A percentile compares a stretch with the other conserved stretches of the same genome.
Evolutionary conservation across 1,284 basidiomycete species (phyloP).

Genomic region (Schizopora paradoxa): DNA sequence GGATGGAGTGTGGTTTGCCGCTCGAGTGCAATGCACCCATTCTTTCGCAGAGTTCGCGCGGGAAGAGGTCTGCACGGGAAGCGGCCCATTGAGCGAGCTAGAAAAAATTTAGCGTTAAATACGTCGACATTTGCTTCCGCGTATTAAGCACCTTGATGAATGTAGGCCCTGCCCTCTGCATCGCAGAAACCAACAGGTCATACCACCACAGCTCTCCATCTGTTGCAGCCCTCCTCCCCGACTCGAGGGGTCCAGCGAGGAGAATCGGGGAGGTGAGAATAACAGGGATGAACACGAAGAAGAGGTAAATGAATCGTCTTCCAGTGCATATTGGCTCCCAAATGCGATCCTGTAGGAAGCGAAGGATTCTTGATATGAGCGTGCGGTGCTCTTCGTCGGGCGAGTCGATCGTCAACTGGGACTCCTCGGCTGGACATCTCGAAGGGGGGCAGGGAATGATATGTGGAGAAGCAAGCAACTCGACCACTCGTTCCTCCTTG

Average conservation of each 20-base stretch:
- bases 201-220: slow-evolving; percentile 98
- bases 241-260: slow-evolving; percentile 60
- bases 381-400: slow-evolving; percentile 53
- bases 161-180: slow-evolving; percentile 94
- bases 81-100: slow-evolving; percentile 98
- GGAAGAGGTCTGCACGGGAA: slow-evolving; percentile 92
- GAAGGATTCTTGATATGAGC: slow-evolving; percentile 38
- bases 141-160: slow-evolving; percentile 79
- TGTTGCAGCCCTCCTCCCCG: slow-evolving; percentile 76
- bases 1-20: slow-evolving; percentile 78
- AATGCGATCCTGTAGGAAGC: slow-evolving; percentile 50
- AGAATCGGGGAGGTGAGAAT: slow-evolving; percentile 84
- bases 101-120: slow-evolving; percentile 12
- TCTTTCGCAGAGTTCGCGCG: slow-evolving; percentile 82
- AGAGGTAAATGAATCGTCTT: slow-evolving; percentile 80
- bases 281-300: slow-evolving; percentile 84
- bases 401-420: slow-evolving; percentile 43
- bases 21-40: slow-evolving; percentile 89
- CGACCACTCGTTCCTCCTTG: slow-evolving; percentile 33
- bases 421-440: slow-evolving; percentile 17
- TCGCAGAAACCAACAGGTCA: slow-evolving; percentile 77
- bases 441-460: slow-evolving; percentile 52
- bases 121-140: slow-evolving; percentile 1
- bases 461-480: slow-evolving; percentile 52
- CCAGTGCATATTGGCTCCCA: slow-evolving; percentile 87